Conservation (phyloP, 306 rosid genomes). For the Vicia villosa region DNA sequence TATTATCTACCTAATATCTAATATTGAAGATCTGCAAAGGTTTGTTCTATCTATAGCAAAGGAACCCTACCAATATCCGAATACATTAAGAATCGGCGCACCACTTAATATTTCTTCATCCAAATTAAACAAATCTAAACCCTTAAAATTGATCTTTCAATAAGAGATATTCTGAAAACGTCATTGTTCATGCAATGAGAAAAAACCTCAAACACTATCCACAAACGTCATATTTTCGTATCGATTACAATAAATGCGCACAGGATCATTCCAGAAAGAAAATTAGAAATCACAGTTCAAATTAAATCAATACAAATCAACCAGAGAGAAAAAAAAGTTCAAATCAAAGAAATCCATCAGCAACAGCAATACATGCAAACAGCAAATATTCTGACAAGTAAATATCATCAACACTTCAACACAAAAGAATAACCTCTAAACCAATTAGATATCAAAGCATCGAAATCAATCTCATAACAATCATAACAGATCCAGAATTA, state of each 20-base stretch:
- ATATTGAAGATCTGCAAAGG: slow-evolving; percentile 15
- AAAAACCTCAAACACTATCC: background rate
- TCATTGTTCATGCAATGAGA: background rate
- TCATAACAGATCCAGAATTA: background rate
- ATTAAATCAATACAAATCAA: background rate
- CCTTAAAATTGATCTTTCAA: background rate
- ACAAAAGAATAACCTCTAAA: background rate
- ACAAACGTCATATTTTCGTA: background rate
- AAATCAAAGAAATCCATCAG: background rate
- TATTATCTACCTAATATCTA: too few relatives aligned
- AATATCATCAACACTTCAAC: background rate
- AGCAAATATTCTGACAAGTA: background rate
- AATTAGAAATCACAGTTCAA: background rate
- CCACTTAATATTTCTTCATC: background rate
- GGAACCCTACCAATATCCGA: background rate
- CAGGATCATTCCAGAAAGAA: background rate
- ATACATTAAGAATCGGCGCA: background rate
- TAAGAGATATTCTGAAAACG: background rate
- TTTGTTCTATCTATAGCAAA: background rate
- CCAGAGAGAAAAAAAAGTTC: background rate
- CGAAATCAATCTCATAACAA: background rate
- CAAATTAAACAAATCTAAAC: background rate
- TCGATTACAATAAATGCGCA: background rate
- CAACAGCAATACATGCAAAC: background rate
- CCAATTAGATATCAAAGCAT: background rate